These are phyloP conservation scores for Dactylella cylindrospora DNA, from an alignment of 2,329 filamentous ascomycete genomes.

Conservation along the genomic window DNA sequence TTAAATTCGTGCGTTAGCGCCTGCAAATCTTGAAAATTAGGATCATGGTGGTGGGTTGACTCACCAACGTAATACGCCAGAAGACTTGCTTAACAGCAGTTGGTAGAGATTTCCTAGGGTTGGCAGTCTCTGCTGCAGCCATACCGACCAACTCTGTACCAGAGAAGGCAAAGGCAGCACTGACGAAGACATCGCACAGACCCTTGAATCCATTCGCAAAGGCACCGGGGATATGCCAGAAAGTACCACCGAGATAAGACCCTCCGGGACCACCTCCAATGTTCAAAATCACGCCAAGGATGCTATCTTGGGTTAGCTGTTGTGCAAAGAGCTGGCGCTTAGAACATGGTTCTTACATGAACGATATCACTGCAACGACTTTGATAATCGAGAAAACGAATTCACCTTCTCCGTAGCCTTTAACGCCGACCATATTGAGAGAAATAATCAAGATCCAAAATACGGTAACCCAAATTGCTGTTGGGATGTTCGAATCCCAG, in stretches of 20 bases:
- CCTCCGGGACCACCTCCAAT: constrained; percentile 72
- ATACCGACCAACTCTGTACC: constrained; percentile 76
- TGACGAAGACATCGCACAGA: constrained; percentile 75
- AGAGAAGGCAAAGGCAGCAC: constrained; percentile 73
- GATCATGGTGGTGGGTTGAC: constrained; percentile 31
- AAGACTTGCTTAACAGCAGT: constrained; percentile 91
- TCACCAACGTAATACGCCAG: constrained; percentile 76
- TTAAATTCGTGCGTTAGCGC: constrained; percentile 10
- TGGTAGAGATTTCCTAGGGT: constrained; percentile 77
- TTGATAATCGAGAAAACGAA: constrained; percentile 87
- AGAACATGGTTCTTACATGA: constrained; percentile 64
- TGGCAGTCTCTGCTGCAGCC: constrained; percentile 75
- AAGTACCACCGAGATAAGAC: constrained; percentile 76
- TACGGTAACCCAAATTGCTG: constrained; percentile 76
- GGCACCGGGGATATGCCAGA: constrained; percentile 78
- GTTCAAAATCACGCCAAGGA: constrained; percentile 83
- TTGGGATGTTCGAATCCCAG: constrained; percentile 67
- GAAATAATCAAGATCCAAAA: constrained; percentile 74
- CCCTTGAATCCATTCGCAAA: constrained; percentile 82
- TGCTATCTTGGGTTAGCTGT: constrained; percentile 56
- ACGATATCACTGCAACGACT: constrained; percentile 79
- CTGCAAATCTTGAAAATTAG: not conserved
- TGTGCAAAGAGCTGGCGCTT: not conserved
- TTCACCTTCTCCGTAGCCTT: constrained; percentile 85
- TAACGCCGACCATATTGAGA: constrained; percentile 87